Base-by-base conservation (phyloP, 495 filamentous ascomycete species). In the Aspergillus asperescens region DNA sequence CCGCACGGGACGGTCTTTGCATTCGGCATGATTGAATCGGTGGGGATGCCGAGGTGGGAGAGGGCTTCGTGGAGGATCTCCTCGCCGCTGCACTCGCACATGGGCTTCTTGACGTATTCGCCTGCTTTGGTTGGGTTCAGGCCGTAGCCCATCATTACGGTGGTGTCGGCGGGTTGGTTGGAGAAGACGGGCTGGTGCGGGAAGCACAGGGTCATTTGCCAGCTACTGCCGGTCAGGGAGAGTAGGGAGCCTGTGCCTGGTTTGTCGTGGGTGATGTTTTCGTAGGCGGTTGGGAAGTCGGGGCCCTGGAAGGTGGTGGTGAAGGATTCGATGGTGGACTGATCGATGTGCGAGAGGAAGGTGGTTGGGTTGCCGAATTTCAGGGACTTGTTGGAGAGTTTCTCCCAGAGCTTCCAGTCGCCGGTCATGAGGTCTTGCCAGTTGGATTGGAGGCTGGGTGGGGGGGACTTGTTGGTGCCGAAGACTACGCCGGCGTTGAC, bases 11-110 rank as follows among this genome's bases (percentile, higher is more conserved):
- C 60, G 12, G 62, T 65, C 16, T 52, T 59, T 1, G 66, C 50
- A 1, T 40, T 54, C 0, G 41, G 13, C 12, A 63, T 48, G 29
- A 64, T 56, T 1, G 37, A 16, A 6, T 56, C 48, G 15, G 41
- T 13, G 6, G 55, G 54, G 25, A 69, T 54, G 23, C 56, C 16
- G 2, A 76, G 55, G 43, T 73, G 67, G 15, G 41, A 39, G 5
- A 76, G 59, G 4, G 71, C 37, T 47, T 76, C 73, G 1, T 25
- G 55, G 20, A 69, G 35, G 57, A 76, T 68, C 48, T 76, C 73
- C 24, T 58, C 29, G 1, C 71, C 71, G 13, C 65, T 53, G 48
- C 71, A 76, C 4, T 55, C 45, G 8, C 34, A 25, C 73, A 76
- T 76, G 0, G 63, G 59, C 51, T 73, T 74, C 38, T 67, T 48